Evolutionary conservation across 2,329 filamentous ascomycete species (phyloP).

Genomic region (Cephalotrichum gorgonifer): DNA sequence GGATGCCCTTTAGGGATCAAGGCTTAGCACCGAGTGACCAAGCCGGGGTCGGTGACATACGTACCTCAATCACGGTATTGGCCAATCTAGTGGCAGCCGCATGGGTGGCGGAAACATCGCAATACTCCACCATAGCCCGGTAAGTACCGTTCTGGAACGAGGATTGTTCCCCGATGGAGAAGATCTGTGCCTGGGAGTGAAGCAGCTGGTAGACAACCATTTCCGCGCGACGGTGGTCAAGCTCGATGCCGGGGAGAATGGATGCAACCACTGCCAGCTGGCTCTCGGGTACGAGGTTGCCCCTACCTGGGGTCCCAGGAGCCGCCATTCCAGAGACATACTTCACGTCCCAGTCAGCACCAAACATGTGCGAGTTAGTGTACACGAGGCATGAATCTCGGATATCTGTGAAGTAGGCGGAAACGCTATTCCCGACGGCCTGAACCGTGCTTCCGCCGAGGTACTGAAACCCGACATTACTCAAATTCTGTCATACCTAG

Average conservation of each 20-base stretch:
- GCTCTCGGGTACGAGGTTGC: not conserved
- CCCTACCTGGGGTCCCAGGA: not conserved
- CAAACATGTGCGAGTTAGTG: not conserved
- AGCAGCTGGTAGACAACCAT: slow-evolving; percentile 20
- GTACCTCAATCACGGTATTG: not conserved
- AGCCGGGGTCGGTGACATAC: not conserved
- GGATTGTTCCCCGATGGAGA: slow-evolving; percentile 35
- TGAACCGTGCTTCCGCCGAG: slow-evolving; percentile 27
- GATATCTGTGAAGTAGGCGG: slow-evolving; percentile 49
- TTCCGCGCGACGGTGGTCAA: not conserved
- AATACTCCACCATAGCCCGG: slow-evolving; percentile 41
- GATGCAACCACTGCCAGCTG: not conserved
- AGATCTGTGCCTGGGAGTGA: slow-evolving; percentile 37
- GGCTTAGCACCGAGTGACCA: not conserved
- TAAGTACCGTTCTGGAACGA: slow-evolving; percentile 31
- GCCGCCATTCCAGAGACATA: not conserved
- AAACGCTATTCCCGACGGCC: slow-evolving; percentile 29
- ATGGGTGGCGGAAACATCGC: slow-evolving; percentile 33
- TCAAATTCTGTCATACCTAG: slow-evolving; percentile 24
- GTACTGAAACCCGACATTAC: slow-evolving; percentile 16
- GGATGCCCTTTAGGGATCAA: not conserved
- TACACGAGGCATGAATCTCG: slow-evolving; percentile 42
- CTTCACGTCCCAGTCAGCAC: not conserved
- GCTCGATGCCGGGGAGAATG: not conserved
- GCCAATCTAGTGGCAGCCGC: slow-evolving; percentile 14